These are phyloP conservation scores for Euryodendron excelsum DNA, from an alignment of 148 eudicot genomes.

Conservation along the genomic window DNA sequence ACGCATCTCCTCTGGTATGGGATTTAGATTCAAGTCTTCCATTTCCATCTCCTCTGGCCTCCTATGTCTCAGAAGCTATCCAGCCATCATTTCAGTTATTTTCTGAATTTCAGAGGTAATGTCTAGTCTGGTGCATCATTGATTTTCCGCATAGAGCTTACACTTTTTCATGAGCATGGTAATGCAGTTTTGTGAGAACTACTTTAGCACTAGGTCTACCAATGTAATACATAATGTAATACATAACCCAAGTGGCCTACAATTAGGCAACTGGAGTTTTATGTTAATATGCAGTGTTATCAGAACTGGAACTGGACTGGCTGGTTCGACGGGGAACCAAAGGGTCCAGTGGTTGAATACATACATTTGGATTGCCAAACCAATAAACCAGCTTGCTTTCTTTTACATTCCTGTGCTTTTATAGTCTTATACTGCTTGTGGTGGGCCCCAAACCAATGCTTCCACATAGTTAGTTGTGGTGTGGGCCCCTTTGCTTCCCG, in stretches of 20 bases:
- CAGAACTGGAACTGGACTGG: no score
- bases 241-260: neutral
- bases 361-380: no score
- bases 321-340: no score
- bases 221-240: neutral
- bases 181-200: neutral
- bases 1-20: slow-evolving; percentile 68
- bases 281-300: no score
- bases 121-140: neutral
- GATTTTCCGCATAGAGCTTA: neutral
- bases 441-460: no score
- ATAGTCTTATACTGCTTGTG: no score
- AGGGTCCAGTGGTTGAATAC: no score
- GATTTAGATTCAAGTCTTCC: slow-evolving; percentile 91
- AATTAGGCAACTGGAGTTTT: neutral
- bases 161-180: neutral
- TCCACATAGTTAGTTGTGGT: no score
- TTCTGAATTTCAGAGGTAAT: slow-evolving; percentile 78
- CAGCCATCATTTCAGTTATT: slow-evolving; percentile 80
- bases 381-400: no score
- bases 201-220: no score
- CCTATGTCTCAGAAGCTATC: slow-evolving; percentile 68
- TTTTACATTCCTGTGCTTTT: no score
- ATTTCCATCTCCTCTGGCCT: slow-evolving; percentile 62
- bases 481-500: no score